Base-by-base conservation (phyloP, 768 basidiomycete genomes). In the Psilocybe subaeruginosa region DNA sequence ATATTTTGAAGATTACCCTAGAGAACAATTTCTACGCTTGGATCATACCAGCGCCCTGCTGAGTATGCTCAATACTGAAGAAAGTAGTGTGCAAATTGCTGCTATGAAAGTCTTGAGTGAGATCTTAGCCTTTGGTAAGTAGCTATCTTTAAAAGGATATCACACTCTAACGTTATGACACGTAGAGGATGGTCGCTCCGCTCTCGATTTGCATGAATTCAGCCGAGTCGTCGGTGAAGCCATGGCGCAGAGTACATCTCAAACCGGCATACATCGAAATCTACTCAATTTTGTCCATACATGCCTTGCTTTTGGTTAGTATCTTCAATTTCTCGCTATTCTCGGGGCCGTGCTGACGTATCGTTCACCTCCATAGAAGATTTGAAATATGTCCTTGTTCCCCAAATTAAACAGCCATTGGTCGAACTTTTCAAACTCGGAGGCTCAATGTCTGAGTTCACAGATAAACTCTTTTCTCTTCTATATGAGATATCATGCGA, bases 61-160 rank as follows among this genome's bases (percentile, higher is more conserved):
- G 14, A 55, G 17, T 29, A 64, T 64, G 63, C 53, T 64, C 3
- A 56, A 61, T 29, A 54, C 43, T 4, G 53, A 43, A 7, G 59
- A 64, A 29, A 46, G 33, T 17, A 58, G 56, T 9, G 11, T 57
- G 19, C 59, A 58, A 41, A 55, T 54, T 5, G 55, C 63, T 4
- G 56, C 56, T 23, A 37, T 64, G 3, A 47, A 54, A 50, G 43
- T 61, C 17, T 7, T 64, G n/a, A 50, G 41, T 16, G 35, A 29
- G 27, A 30, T 35, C n/a, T 56, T 57, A 51, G 59, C 53, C 53
- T 12, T 33, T 23, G 37, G 16, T 23, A 1, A 16, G 11, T 23
- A 37, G 16, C 6, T 30, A 27, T 5, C 30, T 5, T 54, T 35
- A 7, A 31, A 43, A 14, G 9, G 9, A 31, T 51, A 14, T 14